Base-by-base conservation (phyloP, 805 yeast genomes). In the Helenozyma baotianmanensis region DNA sequence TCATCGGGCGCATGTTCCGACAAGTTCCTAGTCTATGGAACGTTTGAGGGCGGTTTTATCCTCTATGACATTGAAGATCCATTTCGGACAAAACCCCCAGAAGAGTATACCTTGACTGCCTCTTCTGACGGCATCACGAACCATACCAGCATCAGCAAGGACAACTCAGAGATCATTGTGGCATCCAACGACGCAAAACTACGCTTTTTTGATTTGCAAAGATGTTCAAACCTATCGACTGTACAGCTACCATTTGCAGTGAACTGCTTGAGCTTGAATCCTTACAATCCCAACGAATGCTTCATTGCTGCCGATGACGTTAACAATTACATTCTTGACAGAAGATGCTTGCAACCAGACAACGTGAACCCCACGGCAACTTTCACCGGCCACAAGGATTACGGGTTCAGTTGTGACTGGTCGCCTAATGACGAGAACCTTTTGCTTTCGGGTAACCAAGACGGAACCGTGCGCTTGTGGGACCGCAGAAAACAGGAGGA, bases 321-420 rank as follows among this genome's bases (percentile, higher is more conserved):
- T 3, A 55, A 60, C 14, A 56, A 72, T 4, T 60, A 53, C 35
- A 60, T 78, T 4, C 28, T 71, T 3, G 84, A 78, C 48, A 51
- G 59, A 10, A 45, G 79, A 32, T 42, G 45, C 9, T 32, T 32
- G 15, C 25, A 23, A 21, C 26, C 23, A 18, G 33, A 25, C 10
- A 28, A 30, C 3, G 35, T 38, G 31, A 19, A 25, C 12, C 14
- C 45, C n/a, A 28, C 31, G n/a, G 28, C 25, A 11, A 21, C 41
- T 4, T 39, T 68, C 22, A 35, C 37, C 15, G 80, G 78, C 6
- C 83, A 78, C 49, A 52, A 54, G 30, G 83, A 78, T 47, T 77
- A 50, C 47, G 71, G 78, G 3, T 78, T 78, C 41, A 62, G 78
- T 25, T 77, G 81, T 47, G 82, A 76, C 44, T 78, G 83, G 82